Evolutionary conservation across 352 stramenopile genomes (phyloP).

Genomic region (Paralagenidium karlingii): DNA sequence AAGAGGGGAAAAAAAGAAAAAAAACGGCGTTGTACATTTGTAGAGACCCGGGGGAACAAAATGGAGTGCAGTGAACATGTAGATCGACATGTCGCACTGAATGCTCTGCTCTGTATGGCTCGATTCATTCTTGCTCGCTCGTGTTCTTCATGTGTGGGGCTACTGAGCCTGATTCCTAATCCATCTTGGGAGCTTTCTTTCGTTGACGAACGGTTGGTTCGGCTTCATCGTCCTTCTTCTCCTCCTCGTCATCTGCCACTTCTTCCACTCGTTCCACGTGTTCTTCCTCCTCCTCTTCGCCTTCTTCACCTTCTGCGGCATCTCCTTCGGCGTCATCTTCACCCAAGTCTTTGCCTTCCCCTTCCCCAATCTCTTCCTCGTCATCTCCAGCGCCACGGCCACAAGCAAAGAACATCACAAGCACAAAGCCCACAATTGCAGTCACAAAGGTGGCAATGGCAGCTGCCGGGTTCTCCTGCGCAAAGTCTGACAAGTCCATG

Average conservation of each 20-base stretch:
- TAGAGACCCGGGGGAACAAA: too few species aligned
- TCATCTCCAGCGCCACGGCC: slow-evolving; percentile 20
- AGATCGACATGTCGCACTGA: too few species aligned
- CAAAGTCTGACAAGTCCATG: slow-evolving; percentile 30
- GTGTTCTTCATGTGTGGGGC: too few species aligned
- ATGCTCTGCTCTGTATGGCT: too few species aligned
- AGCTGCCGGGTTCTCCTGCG: slow-evolving; percentile 38
- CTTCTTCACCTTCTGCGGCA: slow-evolving; percentile 2
- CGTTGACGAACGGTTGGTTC: slow-evolving; percentile 53
- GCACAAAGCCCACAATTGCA: slow-evolving; percentile 22
- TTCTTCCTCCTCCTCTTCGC: slow-evolving; percentile 10
- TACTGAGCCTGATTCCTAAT: too few species aligned
- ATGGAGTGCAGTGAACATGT: too few species aligned
- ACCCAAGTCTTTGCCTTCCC: slow-evolving; percentile 21
- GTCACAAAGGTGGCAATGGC: slow-evolving; percentile 27
- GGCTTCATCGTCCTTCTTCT: slow-evolving; percentile 7
- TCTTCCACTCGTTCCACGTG: slow-evolving; percentile 1
- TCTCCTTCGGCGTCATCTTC: slow-evolving; percentile 12
- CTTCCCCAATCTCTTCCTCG: slow-evolving; percentile 13
- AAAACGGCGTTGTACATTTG: too few species aligned
- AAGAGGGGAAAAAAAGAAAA: too few species aligned
- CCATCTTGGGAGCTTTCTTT: slow-evolving; percentile 52
- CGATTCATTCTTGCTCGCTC: too few species aligned
- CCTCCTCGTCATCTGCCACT: slow-evolving; percentile 11
- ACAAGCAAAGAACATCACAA: slow-evolving; percentile 45